A percentile compares a stretch with the other conserved stretches of the same genome.
Conservation (phyloP, 2,329 filamentous ascomycete species). For the Exophiala lecanii-corni region DNA sequence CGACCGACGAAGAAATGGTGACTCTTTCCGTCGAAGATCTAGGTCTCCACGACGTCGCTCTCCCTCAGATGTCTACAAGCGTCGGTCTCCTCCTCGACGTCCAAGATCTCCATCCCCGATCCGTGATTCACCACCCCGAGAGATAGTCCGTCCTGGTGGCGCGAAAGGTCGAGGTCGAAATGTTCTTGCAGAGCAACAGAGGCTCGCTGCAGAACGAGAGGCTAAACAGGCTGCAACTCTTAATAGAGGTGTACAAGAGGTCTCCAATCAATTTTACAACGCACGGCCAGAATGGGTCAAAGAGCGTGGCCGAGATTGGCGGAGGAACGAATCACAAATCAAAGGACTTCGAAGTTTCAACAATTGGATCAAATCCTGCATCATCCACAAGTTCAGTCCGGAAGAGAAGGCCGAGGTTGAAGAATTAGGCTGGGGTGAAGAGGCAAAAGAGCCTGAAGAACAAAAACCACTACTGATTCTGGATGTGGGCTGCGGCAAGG, state of each 20-base stretch:
- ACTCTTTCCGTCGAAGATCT: constrained; percentile 11
- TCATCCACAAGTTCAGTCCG: constrained; percentile 94
- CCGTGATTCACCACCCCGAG: constrained; percentile 38
- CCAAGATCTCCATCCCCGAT: constrained; percentile 41
- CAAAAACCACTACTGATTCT: constrained; percentile 69
- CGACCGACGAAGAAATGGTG: constrained; percentile 33
- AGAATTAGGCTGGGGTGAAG: constrained; percentile 41
- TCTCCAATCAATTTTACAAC: constrained; percentile 93
- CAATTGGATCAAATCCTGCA: constrained; percentile 97
- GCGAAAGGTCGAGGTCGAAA: constrained; percentile 41
- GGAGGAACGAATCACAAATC: constrained; percentile 88
- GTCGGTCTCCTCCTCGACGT: constrained; percentile 32
- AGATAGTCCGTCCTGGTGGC: constrained; percentile 43
- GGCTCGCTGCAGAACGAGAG: constrained; percentile 35
- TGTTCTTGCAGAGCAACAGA: constrained; percentile 39
- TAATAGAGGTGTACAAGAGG: constrained; percentile 66
- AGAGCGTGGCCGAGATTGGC: constrained; percentile 88
- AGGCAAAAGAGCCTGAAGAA: constrained; percentile 30
- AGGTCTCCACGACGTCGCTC: constrained; percentile 24
- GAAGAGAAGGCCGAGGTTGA: constrained; percentile 58
- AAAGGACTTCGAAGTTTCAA: constrained; percentile 93
- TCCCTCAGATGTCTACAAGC: constrained; percentile 18
- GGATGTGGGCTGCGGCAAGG: constrained; percentile 95
- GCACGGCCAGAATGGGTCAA: constrained; percentile 87
- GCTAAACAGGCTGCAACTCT: constrained; percentile 31